These are phyloP conservation scores for Penicillium paradoxum DNA, from an alignment of 495 filamentous ascomycete genomes.

Conservation along the genomic window DNA sequence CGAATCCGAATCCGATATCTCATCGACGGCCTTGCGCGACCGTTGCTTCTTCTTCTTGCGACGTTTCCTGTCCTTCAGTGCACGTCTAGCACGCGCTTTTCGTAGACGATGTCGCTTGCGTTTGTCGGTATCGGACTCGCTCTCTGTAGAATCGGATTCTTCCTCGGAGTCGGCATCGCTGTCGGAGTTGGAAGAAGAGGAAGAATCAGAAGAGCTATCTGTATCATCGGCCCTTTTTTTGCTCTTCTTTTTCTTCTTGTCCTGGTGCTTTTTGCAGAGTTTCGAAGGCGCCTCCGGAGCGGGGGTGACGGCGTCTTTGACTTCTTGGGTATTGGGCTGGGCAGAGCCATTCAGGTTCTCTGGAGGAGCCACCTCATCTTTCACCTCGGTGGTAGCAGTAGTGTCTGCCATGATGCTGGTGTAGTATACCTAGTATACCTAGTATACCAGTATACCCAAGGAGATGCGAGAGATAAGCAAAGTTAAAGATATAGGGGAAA, in stretches of 20 bases:
- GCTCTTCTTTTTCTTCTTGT: slow-evolving; percentile 12
- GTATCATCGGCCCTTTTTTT: slow-evolving; percentile 26
- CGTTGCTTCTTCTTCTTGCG: slow-evolving; percentile 40
- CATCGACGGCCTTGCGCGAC: slow-evolving; percentile 28
- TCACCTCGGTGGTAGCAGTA: slow-evolving; percentile 17
- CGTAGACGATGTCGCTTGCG: slow-evolving; percentile 26
- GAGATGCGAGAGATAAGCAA: too few species aligned
- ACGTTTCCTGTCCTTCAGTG: slow-evolving; percentile 31
- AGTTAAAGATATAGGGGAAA: not conserved
- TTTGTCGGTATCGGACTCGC: slow-evolving; percentile 33
- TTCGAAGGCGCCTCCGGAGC: slow-evolving; percentile 23
- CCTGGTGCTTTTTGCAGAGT: slow-evolving; percentile 39
- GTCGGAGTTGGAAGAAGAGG: slow-evolving; percentile 15
- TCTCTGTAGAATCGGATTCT: slow-evolving; percentile 15
- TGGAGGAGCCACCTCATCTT: slow-evolving; percentile 27
- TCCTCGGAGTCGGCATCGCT: slow-evolving; percentile 26
- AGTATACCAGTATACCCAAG: slow-evolving; percentile 4
- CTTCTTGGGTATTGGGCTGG: slow-evolving; percentile 8
- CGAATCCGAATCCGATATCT: slow-evolving; percentile 33
- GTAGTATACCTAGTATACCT: not conserved
- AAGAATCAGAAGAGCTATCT: slow-evolving; percentile 23
- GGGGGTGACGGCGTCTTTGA: slow-evolving; percentile 23
- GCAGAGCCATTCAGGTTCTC: slow-evolving; percentile 22
- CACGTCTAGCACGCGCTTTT: slow-evolving; percentile 46
- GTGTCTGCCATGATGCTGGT: slow-evolving; percentile 26